A percentile compares a stretch with the other conserved stretches of the same genome.
Conservation (phyloP, 768 basidiomycete species). For the Daedalea quercina region DNA sequence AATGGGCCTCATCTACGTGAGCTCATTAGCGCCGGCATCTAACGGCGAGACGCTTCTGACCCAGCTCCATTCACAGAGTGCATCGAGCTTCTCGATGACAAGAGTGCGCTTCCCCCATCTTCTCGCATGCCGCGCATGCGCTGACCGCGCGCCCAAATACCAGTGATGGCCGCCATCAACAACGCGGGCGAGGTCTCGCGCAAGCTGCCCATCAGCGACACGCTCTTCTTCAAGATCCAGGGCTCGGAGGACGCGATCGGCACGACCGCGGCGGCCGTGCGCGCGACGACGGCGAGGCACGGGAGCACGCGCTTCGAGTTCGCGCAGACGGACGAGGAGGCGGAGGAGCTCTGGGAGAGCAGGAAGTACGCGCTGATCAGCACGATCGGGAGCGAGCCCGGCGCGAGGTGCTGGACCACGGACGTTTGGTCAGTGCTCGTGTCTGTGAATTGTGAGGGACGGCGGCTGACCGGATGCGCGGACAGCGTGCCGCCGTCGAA, state of each 20-base stretch:
- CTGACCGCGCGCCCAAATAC: conserved; percentile 27
- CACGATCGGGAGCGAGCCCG: conserved; percentile 49
- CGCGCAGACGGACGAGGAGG: conserved; percentile 58
- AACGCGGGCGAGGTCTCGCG: conserved; percentile 41
- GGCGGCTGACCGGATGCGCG: background rate
- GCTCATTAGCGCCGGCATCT: too few relatives aligned
- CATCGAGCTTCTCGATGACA: conserved; percentile 73
- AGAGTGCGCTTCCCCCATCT: conserved; percentile 17
- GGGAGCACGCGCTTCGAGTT: conserved; percentile 64
- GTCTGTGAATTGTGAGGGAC: too few relatives aligned
- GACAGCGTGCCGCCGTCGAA: conserved; percentile 55
- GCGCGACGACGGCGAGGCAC: conserved; percentile 59
- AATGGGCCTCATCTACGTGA: conserved; percentile 71
- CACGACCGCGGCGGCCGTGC: conserved; percentile 48
- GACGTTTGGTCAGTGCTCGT: conserved; percentile 57
- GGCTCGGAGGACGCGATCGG: conserved; percentile 27
- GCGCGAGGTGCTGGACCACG: conserved; percentile 57
- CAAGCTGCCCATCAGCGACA: conserved; percentile 60
- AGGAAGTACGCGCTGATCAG: conserved; percentile 61
- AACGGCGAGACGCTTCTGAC: too few relatives aligned
- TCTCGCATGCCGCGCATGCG: too few relatives aligned
- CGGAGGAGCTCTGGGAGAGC: conserved; percentile 66
- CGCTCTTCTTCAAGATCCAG: conserved; percentile 85
- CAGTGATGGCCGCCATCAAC: conserved; percentile 59
- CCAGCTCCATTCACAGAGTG: too few relatives aligned